These are phyloP conservation scores for Kandelia obovata DNA, from an alignment of 345 rosid species.

Conservation along the genomic window DNA sequence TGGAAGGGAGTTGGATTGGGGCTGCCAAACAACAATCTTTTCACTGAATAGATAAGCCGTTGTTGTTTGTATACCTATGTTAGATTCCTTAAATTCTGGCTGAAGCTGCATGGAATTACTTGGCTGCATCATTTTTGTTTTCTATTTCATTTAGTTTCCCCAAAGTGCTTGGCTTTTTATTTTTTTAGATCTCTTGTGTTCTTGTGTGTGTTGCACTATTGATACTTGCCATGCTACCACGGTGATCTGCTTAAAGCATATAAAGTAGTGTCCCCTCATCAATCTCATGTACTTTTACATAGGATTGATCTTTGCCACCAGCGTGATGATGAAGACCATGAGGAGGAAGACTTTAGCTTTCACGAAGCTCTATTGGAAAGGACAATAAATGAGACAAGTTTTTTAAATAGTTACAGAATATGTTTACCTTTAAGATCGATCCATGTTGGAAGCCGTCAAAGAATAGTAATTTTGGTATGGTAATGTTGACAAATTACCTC, in stretches of 20 bases:
- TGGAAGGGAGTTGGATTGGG: not conserved
- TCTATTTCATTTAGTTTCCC: not conserved
- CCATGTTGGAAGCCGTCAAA: slow-evolving; percentile 63
- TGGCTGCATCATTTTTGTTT: not conserved
- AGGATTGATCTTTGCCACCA: slow-evolving; percentile 77
- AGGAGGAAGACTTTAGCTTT: slow-evolving; percentile 55
- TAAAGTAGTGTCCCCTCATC: not conserved
- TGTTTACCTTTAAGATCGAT: slow-evolving; percentile 49
- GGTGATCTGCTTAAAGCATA: not conserved
- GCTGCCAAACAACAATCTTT: not conserved
- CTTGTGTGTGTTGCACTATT: not conserved
- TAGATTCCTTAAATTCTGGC: not conserved
- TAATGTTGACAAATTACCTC: slow-evolving; percentile 1
- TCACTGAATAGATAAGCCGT: not conserved
- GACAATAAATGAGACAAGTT: slow-evolving; percentile 30
- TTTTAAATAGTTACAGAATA: slow-evolving; percentile 35
- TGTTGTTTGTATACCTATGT: too few species aligned
- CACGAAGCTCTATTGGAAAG: slow-evolving; percentile 49
- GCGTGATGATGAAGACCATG: slow-evolving; percentile 56
- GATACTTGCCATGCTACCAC: not conserved
- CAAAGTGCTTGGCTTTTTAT: not conserved
- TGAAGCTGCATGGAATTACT: not conserved
- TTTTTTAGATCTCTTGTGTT: not conserved
- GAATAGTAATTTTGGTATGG: slow-evolving; percentile 55
- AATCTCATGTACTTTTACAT: slow-evolving; percentile 13